phyloP scores from a whole-genome alignment of 495 filamentous ascomycete species.

The Tuber umbilicatum region DNA sequence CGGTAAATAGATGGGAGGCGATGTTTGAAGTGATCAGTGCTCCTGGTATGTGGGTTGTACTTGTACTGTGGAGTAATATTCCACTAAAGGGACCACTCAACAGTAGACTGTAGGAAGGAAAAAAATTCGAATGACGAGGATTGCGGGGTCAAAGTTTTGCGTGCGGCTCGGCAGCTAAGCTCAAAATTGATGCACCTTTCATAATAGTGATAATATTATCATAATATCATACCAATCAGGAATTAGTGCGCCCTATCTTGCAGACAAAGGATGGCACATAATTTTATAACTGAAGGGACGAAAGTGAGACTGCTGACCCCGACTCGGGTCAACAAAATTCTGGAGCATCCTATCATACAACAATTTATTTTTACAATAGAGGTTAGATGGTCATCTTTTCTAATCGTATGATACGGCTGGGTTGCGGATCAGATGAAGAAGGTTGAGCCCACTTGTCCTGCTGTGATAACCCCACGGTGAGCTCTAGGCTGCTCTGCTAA shows the following conservation, averaged over 20 bases:
- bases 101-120: neutral
- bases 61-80: neutral
- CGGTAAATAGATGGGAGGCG: neutral
- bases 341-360: neutral
- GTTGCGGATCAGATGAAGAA: no score
- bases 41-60: neutral
- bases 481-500: no score
- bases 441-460: no score
- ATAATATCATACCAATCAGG: neutral
- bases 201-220: neutral
- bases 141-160: neutral
- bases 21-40: neutral
- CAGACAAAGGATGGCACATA: neutral
- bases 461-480: no score
- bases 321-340: neutral
- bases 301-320: neutral
- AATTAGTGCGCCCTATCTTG: neutral
- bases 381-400: no score
- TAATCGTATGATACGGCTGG: no score
- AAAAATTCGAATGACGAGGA: neutral
- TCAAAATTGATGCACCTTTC: neutral
- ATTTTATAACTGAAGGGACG: neutral
- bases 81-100: neutral
- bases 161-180: neutral
- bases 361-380: neutral